Evolutionary conservation across 2,329 filamentous ascomycete species (phyloP).

Genomic region (Penicillium sp.): DNA sequence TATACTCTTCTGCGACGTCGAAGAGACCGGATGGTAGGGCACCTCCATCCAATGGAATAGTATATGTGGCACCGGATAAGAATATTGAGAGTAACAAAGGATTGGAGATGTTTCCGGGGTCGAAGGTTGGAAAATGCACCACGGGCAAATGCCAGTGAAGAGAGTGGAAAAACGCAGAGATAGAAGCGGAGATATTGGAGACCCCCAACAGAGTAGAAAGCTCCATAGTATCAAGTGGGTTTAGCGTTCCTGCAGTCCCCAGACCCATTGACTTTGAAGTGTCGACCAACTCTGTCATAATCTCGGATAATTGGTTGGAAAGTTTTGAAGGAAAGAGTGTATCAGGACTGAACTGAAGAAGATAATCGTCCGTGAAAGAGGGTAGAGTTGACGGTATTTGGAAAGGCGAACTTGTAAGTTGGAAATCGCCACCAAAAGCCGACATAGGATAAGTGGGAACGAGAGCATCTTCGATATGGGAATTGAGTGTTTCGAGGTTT

Average conservation of each 20-base stretch:
- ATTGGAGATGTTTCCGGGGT: constrained; percentile 22
- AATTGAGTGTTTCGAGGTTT: constrained; percentile 23
- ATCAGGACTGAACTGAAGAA: constrained; percentile 14
- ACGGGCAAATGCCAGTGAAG: constrained; percentile 28
- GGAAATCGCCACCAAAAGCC: constrained; percentile 10
- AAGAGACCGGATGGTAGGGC: constrained; percentile 18
- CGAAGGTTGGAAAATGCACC: constrained; percentile 27
- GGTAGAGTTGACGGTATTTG: constrained; percentile 1
- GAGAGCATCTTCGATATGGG: constrained; percentile 23
- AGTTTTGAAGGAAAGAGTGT: constrained; percentile 17
- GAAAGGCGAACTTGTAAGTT: constrained; percentile 10
- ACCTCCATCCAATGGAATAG: constrained; percentile 14
- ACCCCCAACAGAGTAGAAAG: constrained; percentile 19
- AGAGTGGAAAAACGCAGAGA: constrained; percentile 26
- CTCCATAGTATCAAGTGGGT: constrained; percentile 13
- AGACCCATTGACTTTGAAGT: constrained; percentile 24
- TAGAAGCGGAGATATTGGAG: constrained; percentile 23
- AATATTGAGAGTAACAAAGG: constrained; percentile 24
- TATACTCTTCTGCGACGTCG: constrained; percentile 26
- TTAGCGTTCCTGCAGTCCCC: background rate
- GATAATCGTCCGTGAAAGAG: constrained; percentile 12
- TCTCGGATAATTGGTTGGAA: constrained; percentile 20
- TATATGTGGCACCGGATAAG: constrained; percentile 23
- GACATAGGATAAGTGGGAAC: constrained; percentile 16
- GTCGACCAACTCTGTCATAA: constrained; percentile 23